phyloP scores from a whole-genome alignment of 768 basidiomycete species.

The Lactifluus pinguis region DNA sequence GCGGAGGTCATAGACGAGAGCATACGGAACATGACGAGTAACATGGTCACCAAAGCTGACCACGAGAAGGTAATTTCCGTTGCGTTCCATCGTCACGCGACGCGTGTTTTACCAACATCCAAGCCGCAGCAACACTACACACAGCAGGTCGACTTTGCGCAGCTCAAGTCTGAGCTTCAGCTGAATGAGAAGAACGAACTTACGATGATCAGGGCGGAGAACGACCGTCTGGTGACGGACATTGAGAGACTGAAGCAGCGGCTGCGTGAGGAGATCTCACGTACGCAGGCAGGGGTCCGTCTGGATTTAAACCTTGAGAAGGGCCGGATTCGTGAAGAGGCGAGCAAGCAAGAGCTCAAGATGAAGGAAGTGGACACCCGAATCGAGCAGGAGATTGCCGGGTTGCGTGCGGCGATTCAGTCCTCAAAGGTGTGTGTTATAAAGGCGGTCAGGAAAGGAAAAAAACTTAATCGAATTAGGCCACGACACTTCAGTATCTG shows the following conservation, averaged over 20 bases:
- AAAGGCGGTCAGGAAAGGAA: background rate
- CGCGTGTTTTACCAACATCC: background rate
- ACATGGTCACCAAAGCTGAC: constrained; percentile 92
- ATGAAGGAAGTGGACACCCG: constrained; percentile 96
- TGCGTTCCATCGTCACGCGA: background rate
- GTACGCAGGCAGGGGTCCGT: constrained; percentile 88
- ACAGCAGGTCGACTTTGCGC: constrained; percentile 94
- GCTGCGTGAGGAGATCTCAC: constrained; percentile 81
- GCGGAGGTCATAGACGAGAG: constrained; percentile 97
- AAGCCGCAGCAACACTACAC: constrained; percentile 72
- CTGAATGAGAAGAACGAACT: constrained; percentile 96
- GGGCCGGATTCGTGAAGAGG: constrained; percentile 90
- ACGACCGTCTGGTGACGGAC: constrained; percentile 84
- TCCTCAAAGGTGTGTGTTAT: constrained; percentile 58
- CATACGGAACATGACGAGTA: constrained; percentile 89
- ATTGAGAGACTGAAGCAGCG: constrained; percentile 94
- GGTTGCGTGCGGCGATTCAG: constrained; percentile 73
- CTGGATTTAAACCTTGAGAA: constrained; percentile 96
- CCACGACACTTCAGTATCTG: constrained; percentile 78
- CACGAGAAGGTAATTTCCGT: constrained; percentile 72
- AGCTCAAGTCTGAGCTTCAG: constrained; percentile 92
- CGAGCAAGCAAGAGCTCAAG: constrained; percentile 84
- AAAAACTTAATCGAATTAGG: constrained; percentile 32
- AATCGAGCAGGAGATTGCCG: constrained; percentile 94
- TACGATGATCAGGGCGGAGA: constrained; percentile 91